Base-by-base conservation (phyloP, 352 stramenopile species). In the Phytophthora parvispora region DNA sequence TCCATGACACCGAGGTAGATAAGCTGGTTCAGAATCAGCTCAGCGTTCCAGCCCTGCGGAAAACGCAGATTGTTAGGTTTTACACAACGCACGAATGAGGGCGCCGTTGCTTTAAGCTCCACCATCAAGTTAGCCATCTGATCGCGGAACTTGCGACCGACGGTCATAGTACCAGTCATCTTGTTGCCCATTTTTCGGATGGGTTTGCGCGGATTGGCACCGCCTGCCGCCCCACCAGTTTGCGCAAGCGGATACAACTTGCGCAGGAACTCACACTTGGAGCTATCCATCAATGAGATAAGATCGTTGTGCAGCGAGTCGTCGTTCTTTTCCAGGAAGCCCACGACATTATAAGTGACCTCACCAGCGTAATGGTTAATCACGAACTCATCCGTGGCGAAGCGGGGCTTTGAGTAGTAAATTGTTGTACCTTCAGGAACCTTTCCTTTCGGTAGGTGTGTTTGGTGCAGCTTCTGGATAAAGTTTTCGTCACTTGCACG, bases 321-420 rank as follows among this genome's bases (percentile, higher is more conserved):
- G 67, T 98, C 95, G 83, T 99, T 99, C 80, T 99, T 99, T 70
- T 99, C 97, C 24, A 99, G 82, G 67, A 99, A 99, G 25, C 95
- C 95, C 52, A 89, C 96, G 25, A 98, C 96, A 54, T 89, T 96
- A 83, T 99, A 99, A 31, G 94, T 95, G 22, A 99, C 97, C 64
- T 99, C 92, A 40, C 90, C 97, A 31, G 97, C 97, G 71, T 99
- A 99, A 74, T 99, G 97, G 56, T 98, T 74, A 58, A 99, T 96
- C 59, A 97, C 98, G 77, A 99, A 99, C 66, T 97, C 87, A 50
- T 98, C 93, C 13, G 91, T 91, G n/a, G 89, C 84, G 53, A 95
- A 94, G 31, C 90, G 87, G 51, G 86, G 88, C 75, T 96, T 93
- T 8, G 87, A 92, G 74, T 90, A 98, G 58, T 95, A 98, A 38